Percentiles rank a stretch among this genome's conserved stretches.
Evolutionary conservation across 176 grass and related monocot species (phyloP).

Genomic region (Raddia guianensis): DNA sequence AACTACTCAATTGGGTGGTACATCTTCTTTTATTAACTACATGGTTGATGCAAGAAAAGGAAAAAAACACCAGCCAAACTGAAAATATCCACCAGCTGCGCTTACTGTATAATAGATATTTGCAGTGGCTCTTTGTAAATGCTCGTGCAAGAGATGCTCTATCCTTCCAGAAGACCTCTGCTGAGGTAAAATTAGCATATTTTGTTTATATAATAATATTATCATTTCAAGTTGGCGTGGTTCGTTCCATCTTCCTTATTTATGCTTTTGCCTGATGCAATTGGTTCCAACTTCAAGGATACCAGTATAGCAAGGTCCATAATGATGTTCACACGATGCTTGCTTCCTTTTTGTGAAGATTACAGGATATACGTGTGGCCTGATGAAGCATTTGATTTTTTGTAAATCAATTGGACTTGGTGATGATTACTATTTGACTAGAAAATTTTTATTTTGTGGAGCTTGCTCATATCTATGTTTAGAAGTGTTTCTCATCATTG

Average conservation of each 20-base stretch:
- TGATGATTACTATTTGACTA: constrained; percentile 2
- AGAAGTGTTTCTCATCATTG: constrained; percentile 11
- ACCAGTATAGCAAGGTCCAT: neutral
- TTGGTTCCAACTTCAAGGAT: neutral
- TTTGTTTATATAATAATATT: constrained; percentile 13
- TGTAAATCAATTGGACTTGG: neutral
- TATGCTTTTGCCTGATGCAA: neutral
- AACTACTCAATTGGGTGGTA: constrained; percentile 38
- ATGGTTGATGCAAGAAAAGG: constrained; percentile 61
- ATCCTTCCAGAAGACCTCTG: constrained; percentile 60
- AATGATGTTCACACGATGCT: neutral
- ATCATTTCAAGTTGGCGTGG: constrained; percentile 9
- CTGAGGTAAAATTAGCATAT: constrained; percentile 62
- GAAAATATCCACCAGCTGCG: constrained; percentile 78
- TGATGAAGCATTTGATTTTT: neutral
- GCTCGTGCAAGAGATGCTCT: constrained; percentile 49
- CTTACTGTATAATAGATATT: constrained; percentile 63
- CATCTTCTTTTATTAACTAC: constrained; percentile 50
- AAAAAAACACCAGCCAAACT: constrained; percentile 69
- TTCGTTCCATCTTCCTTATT: neutral
- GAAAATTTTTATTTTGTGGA: constrained; percentile 31
- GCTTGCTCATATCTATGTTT: neutral
- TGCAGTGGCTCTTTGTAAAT: constrained; percentile 87
- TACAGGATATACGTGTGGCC: neutral
- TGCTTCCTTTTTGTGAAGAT: neutral